Percentiles rank a stretch among this genome's conserved stretches.
Evolutionary conservation across 2,329 filamentous ascomycete species (phyloP).

Genomic region (Apiospora pterosperma): DNA sequence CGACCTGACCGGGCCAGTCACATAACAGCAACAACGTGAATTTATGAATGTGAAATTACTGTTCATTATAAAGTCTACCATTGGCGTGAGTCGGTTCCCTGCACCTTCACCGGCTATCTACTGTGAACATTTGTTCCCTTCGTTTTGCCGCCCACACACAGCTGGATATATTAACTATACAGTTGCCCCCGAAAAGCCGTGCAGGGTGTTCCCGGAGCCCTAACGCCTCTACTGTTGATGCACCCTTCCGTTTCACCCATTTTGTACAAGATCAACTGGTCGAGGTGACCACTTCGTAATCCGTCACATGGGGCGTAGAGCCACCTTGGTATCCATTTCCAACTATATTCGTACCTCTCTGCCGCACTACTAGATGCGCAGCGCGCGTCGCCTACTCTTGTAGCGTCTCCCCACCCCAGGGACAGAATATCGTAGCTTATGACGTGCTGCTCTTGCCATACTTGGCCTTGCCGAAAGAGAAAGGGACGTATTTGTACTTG

Average conservation of each 20-base stretch:
- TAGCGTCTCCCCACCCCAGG: background rate
- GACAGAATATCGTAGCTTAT: background rate
- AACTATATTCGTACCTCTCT: background rate
- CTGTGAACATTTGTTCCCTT: background rate
- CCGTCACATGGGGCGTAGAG: background rate
- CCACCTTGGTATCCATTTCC: background rate
- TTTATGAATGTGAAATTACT: background rate
- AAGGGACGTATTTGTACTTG: slow-evolving; percentile 98
- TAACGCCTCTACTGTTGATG: slow-evolving; percentile 1
- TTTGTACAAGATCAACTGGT: background rate
- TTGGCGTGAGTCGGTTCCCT: background rate
- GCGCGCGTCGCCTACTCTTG: background rate
- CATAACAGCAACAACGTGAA: background rate
- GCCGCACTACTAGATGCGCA: background rate
- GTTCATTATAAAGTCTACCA: slow-evolving; percentile 1
- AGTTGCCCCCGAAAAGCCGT: background rate
- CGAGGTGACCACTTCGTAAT: background rate
- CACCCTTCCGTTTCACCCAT: background rate
- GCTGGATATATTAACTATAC: background rate
- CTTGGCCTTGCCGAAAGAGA: slow-evolving; percentile 84
- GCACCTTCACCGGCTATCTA: background rate
- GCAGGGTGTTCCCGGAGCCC: background rate
- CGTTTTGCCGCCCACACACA: background rate
- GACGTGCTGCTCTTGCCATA: slow-evolving; percentile 62
- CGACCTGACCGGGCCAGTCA: background rate